Percentiles rank a stretch among this genome's conserved stretches.
These are phyloP conservation scores for Thozetella sp. DNA, from an alignment of 495 filamentous ascomycete species.

Conservation along the genomic window DNA sequence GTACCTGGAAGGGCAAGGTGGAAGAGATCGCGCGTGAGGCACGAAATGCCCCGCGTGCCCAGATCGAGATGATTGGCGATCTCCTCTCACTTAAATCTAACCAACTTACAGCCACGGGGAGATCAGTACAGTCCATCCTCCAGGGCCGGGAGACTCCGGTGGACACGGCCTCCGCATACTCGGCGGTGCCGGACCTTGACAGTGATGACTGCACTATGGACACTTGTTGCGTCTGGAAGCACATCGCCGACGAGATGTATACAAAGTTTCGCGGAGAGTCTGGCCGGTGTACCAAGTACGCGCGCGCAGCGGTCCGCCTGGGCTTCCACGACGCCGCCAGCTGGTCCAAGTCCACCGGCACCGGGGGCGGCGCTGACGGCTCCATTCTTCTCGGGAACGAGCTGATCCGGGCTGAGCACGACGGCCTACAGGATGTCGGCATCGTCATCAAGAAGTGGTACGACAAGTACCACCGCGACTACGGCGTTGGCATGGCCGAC, in stretches of 20 bases:
- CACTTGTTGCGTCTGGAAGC: conserved; percentile 31
- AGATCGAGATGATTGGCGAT: background rate
- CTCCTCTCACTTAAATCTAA: background rate
- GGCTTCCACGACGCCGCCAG: conserved; percentile 36
- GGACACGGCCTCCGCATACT: background rate
- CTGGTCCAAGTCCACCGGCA: conserved; percentile 21
- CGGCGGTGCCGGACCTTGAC: conserved; percentile 2
- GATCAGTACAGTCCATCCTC: background rate
- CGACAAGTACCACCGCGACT: conserved; percentile 14
- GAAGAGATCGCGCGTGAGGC: no score
- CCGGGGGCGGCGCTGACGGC: conserved; percentile 31
- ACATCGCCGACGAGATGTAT: conserved; percentile 24
- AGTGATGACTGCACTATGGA: conserved; percentile 13
- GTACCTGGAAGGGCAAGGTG: no score
- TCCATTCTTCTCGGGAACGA: conserved; percentile 26
- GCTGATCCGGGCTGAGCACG: conserved; percentile 20
- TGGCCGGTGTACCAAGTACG: conserved; percentile 23
- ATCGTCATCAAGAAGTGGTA: conserved; percentile 16
- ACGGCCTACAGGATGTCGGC: conserved; percentile 22
- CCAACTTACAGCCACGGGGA: background rate
- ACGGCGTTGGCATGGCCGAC: conserved; percentile 29
- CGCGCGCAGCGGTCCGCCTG: conserved; percentile 28
- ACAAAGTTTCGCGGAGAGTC: conserved; percentile 16
- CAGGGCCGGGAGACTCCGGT: background rate
- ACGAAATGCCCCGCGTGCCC: no score